Percentiles rank a stretch among this genome's conserved stretches.
Conservation (phyloP, 768 basidiomycete species). For the Termitomyces sp. region DNA sequence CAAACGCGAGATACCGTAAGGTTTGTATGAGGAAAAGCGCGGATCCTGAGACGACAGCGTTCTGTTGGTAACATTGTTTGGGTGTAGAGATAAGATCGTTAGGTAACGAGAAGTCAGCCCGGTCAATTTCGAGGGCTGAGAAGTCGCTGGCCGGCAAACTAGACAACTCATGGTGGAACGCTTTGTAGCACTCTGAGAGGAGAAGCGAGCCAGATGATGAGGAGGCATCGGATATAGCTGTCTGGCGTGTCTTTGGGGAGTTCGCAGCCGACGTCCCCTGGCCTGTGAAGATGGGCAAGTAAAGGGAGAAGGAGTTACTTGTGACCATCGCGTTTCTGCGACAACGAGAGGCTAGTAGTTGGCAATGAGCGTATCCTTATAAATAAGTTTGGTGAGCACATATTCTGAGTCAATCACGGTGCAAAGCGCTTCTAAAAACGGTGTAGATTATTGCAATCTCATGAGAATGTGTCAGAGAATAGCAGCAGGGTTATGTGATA, state of each 20-base stretch:
- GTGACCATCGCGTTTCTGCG: conserved; percentile 7
- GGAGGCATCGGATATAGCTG: conserved; percentile 36
- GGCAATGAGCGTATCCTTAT: conserved; percentile 11
- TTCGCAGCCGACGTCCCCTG: conserved; percentile 41
- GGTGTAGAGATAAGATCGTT: conserved; percentile 34
- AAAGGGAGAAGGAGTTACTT: conserved; percentile 8
- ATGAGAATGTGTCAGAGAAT: conserved; percentile 13
- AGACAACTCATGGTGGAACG: conserved; percentile 44
- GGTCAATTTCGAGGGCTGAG: conserved; percentile 31
- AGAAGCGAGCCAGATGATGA: conserved; percentile 38
- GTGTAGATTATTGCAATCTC: conserved; percentile 13
- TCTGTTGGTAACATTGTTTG: conserved; percentile 29
- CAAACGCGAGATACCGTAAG: conserved; percentile 46
- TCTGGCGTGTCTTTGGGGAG: conserved; percentile 25
- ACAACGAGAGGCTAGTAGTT: not conserved
- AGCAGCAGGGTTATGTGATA: conserved; percentile 13
- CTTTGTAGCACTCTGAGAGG: conserved; percentile 45
- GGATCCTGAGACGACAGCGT: conserved; percentile 45
- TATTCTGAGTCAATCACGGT: conserved; percentile 11
- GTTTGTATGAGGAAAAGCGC: conserved; percentile 47
- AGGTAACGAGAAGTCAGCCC: conserved; percentile 37
- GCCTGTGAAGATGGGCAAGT: conserved; percentile 52
- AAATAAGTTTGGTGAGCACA: conserved; percentile 15
- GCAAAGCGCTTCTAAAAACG: conserved; percentile 13
- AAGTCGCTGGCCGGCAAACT: conserved; percentile 35